Evolutionary conservation across 257 asterid species (phyloP).

Genomic region (Solanum virginianum): DNA sequence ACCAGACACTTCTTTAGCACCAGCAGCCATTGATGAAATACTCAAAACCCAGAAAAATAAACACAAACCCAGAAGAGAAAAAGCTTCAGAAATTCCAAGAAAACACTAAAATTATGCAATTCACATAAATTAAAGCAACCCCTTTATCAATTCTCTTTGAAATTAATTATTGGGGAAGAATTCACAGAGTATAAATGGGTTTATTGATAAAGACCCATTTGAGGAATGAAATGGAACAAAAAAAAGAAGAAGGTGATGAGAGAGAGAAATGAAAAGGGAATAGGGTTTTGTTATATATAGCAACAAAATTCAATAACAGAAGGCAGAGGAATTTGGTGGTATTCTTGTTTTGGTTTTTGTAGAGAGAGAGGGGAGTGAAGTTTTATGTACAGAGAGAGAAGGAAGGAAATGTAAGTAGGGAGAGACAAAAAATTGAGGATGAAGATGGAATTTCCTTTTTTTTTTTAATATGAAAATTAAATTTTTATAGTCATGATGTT

Average conservation of each 20-base stretch:
- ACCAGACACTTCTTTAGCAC: slow-evolving; percentile 56
- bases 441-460: not conserved
- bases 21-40: slow-evolving; percentile 67
- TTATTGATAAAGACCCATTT: not conserved
- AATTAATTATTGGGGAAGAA: not conserved
- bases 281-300: not conserved
- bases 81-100: not conserved
- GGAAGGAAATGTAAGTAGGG: not conserved
- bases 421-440: not conserved
- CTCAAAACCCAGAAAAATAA: slow-evolving; percentile 1
- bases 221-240: not conserved
- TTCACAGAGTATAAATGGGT: not conserved
- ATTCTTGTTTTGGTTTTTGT: not conserved
- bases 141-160: not conserved
- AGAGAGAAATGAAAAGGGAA: not conserved
- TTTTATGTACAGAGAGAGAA: not conserved
- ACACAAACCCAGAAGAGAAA: slow-evolving; percentile 1
- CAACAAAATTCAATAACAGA: not conserved
- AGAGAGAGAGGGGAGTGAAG: not conserved
- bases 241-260: not conserved
- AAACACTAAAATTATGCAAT: not conserved
- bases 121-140: not conserved
- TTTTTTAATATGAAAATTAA: no score
- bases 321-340: not conserved
- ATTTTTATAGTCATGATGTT: no score